Base-by-base conservation (phyloP, 768 basidiomycete species). In the Mycena pura region DNA sequence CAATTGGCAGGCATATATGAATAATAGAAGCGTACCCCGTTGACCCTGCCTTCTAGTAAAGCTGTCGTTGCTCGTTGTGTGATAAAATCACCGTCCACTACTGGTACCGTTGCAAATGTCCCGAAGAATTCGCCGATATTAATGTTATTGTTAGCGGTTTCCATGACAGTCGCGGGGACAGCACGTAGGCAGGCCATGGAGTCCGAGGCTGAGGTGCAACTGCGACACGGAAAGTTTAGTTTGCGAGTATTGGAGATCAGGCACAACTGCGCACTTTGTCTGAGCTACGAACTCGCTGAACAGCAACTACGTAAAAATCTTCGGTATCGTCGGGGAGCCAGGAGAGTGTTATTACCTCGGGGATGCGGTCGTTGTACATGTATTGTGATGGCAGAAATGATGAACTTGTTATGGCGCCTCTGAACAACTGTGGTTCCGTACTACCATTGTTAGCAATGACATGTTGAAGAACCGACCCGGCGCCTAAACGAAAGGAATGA, bases 51-150 rank as follows among this genome's bases (percentile, higher is more conserved):
- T 24, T 63, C 68, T 11, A 45, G 34, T 25, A 77, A 60, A 17
- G 76, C 70, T 43, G 69, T 51, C 0, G 66, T 74, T 5, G 76
- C 75, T 32, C 68, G 69, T 40, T 77, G 77, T 6, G 67, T 21
- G 29, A 77, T 78, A 50, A 75, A 74, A 2, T 66, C 67, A 3
- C 72, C 76, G 38, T 77, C 76, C 4, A 77, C 63, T 9, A 77
- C 73, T 0, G 77, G 74, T 22, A 65, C 61, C 19, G 71, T 70
- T 21, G 51, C 41, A 27, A 47, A 71, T 17, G 68, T 70, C 2
- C 69, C 71, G 46, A 31, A 74, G 55, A 76, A 74, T 3, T 44
- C 69, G 46, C 63, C 51, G 4, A 0, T 1, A 6, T 62, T 57
- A n/a, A 74, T n/a, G 14, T 66, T 7, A 11, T 24, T 31, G 61